Conservation (phyloP, 1,284 basidiomycete genomes). For the Ceratobasidium sp. region DNA sequence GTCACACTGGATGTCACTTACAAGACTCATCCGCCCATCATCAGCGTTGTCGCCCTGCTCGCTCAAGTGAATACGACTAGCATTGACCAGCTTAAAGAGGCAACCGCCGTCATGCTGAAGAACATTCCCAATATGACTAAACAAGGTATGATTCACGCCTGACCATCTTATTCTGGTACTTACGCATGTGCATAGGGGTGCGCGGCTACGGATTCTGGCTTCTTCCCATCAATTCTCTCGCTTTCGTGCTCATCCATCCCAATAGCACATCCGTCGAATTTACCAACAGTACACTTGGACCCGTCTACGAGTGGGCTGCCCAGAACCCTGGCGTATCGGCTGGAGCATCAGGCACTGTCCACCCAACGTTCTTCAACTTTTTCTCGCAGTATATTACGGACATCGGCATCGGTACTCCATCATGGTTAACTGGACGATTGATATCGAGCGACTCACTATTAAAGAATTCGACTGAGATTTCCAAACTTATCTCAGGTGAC, state of each 20-base stretch:
- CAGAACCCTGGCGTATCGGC: neutral
- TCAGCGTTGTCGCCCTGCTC: neutral
- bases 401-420: neutral
- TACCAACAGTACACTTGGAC: neutral
- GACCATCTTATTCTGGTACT: neutral
- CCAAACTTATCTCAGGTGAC: neutral
- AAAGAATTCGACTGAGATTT: neutral
- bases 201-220: slow-evolving; percentile 9
- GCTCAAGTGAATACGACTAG: neutral
- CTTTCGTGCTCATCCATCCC: neutral
- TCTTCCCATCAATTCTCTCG: neutral
- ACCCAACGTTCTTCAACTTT: slow-evolving; percentile 13
- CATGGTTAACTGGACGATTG: neutral
- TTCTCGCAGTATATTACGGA: neutral
- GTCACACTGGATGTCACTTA: slow-evolving; percentile 8
- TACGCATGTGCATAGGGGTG: neutral
- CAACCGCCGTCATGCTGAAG: neutral
- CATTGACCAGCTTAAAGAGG: neutral
- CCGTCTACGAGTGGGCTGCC: slow-evolving; percentile 8
- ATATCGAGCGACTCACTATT: neutral
- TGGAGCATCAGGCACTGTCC: neutral
- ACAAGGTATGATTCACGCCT: neutral
- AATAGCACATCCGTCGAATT: neutral
- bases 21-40: slow-evolving; percentile 17
- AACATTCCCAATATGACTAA: slow-evolving; percentile 3